phyloP scores from a whole-genome alignment of 208 protist genomes.

The Naegleria lovaniensis region DNA sequence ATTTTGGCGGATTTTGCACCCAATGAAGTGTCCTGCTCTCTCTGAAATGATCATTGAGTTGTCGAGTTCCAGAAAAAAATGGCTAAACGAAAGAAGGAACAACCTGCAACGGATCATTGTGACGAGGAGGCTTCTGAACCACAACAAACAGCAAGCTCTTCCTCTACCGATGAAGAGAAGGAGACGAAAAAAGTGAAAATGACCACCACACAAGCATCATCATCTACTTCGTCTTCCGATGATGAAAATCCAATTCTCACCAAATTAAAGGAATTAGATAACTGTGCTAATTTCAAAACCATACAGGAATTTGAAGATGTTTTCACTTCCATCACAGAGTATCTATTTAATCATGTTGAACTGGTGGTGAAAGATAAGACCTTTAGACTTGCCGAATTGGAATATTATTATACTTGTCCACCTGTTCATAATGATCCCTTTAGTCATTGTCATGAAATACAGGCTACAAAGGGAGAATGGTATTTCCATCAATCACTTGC shows the following conservation, averaged over 20 bases:
- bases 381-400: neutral
- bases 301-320: neutral
- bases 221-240: too few species aligned
- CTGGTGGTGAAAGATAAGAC: neutral
- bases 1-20: too few species aligned
- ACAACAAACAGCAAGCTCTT: neutral
- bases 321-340: neutral
- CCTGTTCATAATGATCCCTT: neutral
- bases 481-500: neutral
- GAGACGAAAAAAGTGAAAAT: neutral
- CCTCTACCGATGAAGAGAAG: too few species aligned
- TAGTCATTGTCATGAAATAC: neutral
- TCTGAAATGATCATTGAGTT: too few species aligned
- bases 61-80: too few species aligned
- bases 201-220: too few species aligned
- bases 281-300: neutral
- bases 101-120: neutral
- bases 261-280: neutral
- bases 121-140: neutral
- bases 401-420: neutral
- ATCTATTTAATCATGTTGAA: neutral
- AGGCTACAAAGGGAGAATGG: neutral
- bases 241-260: neutral
- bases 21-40: too few species aligned
- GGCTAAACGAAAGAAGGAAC: neutral